Evolutionary conservation across 2,329 filamentous ascomycete species (phyloP).

Genomic region (Capronia americana): DNA sequence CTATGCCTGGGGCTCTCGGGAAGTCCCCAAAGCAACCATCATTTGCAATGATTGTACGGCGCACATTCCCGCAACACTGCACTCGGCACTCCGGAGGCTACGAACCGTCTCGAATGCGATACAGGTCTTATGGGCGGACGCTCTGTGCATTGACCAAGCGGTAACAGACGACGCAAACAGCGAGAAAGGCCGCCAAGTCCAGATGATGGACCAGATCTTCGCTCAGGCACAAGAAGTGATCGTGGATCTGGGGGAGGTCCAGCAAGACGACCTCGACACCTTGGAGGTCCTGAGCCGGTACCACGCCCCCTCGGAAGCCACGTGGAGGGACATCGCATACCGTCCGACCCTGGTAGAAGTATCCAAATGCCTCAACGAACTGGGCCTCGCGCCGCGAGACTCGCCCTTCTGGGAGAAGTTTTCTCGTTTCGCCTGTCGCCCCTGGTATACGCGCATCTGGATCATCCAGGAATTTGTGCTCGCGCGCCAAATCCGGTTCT

Average conservation of each 20-base stretch:
- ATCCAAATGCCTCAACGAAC: neutral
- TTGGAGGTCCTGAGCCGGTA: constrained; percentile 18
- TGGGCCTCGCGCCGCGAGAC: neutral
- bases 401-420: constrained; percentile 22
- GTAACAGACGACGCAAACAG: neutral
- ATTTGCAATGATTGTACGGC: constrained; percentile 15
- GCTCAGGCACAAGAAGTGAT: constrained; percentile 22
- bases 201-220: constrained; percentile 30
- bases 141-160: constrained; percentile 31
- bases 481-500: constrained; percentile 13
- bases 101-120: neutral
- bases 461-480: constrained; percentile 37
- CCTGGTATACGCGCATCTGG: constrained; percentile 38
- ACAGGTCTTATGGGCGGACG: constrained; percentile 24
- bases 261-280: neutral
- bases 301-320: constrained; percentile 1
- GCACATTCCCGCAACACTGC: constrained; percentile 19
- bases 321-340: constrained; percentile 7
- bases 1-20: constrained; percentile 23
- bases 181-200: constrained; percentile 18
- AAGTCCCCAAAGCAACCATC: neutral
- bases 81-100: constrained; percentile 21
- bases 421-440: constrained; percentile 19
- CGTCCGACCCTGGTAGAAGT: neutral
- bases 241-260: constrained; percentile 13